These are phyloP conservation scores for Tillandsia fasciculata DNA, from an alignment of 176 grass and related monocot genomes.

Conservation along the genomic window DNA sequence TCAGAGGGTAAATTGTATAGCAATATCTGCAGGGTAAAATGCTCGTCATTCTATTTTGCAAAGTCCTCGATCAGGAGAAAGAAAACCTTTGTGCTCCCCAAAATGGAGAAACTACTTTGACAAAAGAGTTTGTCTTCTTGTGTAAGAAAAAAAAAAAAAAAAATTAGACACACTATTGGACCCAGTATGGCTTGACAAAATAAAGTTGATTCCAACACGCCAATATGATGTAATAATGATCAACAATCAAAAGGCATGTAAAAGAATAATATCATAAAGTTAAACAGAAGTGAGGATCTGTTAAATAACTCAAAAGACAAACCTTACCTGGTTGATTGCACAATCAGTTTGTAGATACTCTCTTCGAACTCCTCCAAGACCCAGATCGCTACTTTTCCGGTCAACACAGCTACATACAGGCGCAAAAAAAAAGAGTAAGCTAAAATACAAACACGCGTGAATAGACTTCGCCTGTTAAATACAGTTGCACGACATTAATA, in stretches of 20 bases:
- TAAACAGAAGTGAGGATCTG: not conserved
- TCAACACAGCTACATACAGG: conserved; percentile 69
- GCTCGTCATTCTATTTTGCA: not conserved
- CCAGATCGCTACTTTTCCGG: conserved; percentile 84
- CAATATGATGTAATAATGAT: not conserved
- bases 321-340: conserved; percentile 59
- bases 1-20: not conserved
- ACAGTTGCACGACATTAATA: too few species aligned
- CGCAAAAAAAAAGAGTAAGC: conserved; percentile 3
- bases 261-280: not conserved
- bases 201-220: not conserved
- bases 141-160: not conserved
- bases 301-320: not conserved
- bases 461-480: too few species aligned
- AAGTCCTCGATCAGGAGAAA: not conserved
- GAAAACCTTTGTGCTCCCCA: not conserved
- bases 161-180: not conserved
- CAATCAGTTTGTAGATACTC: conserved; percentile 95
- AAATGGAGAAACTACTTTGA: not conserved
- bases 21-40: not conserved
- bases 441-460: not conserved
- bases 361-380: conserved; percentile 56
- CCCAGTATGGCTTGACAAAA: not conserved
- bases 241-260: not conserved
- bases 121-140: not conserved